Conservation (phyloP, 306 rosid genomes). For the Arachis hypogaea region DNA sequence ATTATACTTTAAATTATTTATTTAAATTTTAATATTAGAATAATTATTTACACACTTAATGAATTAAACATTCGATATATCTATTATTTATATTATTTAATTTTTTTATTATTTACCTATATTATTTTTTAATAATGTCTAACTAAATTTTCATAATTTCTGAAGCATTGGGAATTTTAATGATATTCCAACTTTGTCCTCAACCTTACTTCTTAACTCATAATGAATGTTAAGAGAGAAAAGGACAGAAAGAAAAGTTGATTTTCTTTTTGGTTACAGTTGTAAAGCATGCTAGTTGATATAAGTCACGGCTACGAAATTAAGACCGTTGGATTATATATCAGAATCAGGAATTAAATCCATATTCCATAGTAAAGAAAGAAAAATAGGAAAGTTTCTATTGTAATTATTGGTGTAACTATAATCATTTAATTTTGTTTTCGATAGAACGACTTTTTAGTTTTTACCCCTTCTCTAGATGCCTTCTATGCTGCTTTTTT, state of each 20-base stretch:
- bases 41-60: too few species aligned
- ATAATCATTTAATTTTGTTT: not conserved
- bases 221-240: not conserved
- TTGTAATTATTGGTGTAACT: too few species aligned
- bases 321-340: not conserved
- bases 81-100: too few species aligned
- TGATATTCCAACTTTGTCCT: conserved; percentile 4
- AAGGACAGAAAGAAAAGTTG: not conserved
- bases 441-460: not conserved
- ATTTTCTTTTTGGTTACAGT: not conserved
- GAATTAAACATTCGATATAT: too few species aligned
- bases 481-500: not conserved
- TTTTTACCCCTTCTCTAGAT: not conserved
- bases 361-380: too few species aligned
- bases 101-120: too few species aligned
- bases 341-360: not conserved
- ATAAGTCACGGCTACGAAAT: not conserved
- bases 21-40: too few species aligned
- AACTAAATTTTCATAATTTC: conserved; percentile 14
- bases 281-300: not conserved
- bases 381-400: too few species aligned
- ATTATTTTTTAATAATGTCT: not conserved
- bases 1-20: too few species aligned
- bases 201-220: too few species aligned
- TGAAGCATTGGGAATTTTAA: not conserved